A percentile compares a stretch with the other conserved stretches of the same genome.
phyloP scores from a whole-genome alignment of 345 rosid species.

The Linum usitatissimum region DNA sequence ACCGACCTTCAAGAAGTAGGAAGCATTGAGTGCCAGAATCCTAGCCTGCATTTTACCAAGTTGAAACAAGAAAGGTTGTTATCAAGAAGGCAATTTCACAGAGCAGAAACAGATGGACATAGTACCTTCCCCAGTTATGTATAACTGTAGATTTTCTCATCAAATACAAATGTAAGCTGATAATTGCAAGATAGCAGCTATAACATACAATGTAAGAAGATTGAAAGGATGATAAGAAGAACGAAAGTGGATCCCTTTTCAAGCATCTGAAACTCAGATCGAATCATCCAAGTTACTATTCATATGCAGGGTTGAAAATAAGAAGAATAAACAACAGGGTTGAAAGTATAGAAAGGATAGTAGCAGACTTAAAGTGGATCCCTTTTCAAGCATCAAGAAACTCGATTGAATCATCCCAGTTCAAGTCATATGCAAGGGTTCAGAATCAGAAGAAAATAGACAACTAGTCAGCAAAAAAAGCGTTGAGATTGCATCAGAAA shows the following conservation, averaged over 20 bases:
- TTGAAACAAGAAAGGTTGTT: too few relatives aligned
- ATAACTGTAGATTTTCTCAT: too few relatives aligned
- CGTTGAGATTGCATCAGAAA: conserved; percentile 33
- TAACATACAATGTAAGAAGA: not conserved
- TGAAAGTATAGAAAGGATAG: not conserved
- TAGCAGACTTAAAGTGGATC: too few relatives aligned
- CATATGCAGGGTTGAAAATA: conserved; percentile 23
- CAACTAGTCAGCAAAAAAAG: not conserved
- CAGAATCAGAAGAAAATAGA: too few relatives aligned
- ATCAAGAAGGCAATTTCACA: not conserved
- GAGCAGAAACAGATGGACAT: not conserved
- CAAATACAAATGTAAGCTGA: not conserved
- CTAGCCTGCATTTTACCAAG: conserved; percentile 53
- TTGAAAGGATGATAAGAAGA: not conserved
- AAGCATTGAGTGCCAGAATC: conserved; percentile 79
- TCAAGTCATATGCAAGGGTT: conserved; percentile 32
- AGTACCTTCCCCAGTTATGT: too few relatives aligned
- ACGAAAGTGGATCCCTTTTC: not conserved
- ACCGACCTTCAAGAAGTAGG: conserved; percentile 76
- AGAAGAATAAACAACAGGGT: not conserved
- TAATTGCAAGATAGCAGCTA: not conserved
- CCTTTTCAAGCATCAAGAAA: conserved; percentile 30
- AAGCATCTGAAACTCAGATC: conserved; percentile 52
- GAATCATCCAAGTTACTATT: conserved; percentile 59
- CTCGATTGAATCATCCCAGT: conserved; percentile 71